phyloP scores from a whole-genome alignment of 2,329 filamentous ascomycete species.

The Neofusicoccum cordaticola region DNA sequence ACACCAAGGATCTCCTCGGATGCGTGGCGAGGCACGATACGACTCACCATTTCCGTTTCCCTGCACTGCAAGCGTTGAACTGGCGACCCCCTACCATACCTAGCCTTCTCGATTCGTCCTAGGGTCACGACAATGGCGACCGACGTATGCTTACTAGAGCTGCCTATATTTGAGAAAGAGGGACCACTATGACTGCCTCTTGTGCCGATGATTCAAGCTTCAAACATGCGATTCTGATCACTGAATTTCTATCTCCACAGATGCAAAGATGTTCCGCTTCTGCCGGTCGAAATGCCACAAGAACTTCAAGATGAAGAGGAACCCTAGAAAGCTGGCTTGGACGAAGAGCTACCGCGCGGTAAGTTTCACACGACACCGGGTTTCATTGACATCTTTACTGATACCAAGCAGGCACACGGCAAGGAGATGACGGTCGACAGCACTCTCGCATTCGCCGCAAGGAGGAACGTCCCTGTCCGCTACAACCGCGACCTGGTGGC shows the following conservation, averaged over 20 bases:
- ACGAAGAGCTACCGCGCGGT: constrained; percentile 78
- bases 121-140: too few species aligned
- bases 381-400: background rate
- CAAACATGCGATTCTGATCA: background rate
- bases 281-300: constrained; percentile 64
- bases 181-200: background rate
- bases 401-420: constrained; percentile 61
- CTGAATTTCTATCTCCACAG: background rate
- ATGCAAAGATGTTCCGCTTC: constrained; percentile 62
- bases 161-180: too few species aligned
- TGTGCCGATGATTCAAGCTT: background rate
- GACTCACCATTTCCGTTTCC: too few species aligned
- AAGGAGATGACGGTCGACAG: constrained; percentile 79
- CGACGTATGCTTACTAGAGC: too few species aligned
- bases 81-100: too few species aligned
- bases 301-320: constrained; percentile 95
- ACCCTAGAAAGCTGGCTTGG: constrained; percentile 95
- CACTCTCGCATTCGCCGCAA: constrained; percentile 86
- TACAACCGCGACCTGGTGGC: constrained; percentile 91
- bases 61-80: too few species aligned
- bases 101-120: too few species aligned
- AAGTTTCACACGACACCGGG: background rate
- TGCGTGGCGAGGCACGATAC: too few species aligned
- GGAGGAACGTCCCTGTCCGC: constrained; percentile 89
- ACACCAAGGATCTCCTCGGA: too few species aligned